Conservation (phyloP, 2,329 filamentous ascomycete species). For the Thielaviopsis euricoi region DNA sequence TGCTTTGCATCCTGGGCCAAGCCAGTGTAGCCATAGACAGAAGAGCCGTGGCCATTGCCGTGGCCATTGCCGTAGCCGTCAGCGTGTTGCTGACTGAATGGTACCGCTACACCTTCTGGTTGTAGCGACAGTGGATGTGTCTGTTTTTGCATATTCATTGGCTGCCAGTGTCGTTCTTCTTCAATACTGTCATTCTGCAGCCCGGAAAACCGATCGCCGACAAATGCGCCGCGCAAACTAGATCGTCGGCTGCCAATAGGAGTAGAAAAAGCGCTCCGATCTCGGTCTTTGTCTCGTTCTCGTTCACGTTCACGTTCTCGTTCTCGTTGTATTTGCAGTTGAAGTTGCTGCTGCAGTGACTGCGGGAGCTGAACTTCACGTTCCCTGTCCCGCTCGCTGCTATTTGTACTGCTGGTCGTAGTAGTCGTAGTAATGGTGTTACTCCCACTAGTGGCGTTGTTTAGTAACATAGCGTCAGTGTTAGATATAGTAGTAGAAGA, state of each 20-base stretch:
- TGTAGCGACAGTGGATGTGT: background rate
- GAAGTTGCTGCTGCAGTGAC: background rate
- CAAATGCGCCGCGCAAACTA: background rate
- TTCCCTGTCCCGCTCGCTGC: background rate
- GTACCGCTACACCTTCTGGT: background rate
- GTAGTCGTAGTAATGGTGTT: background rate
- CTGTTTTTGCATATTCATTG: background rate
- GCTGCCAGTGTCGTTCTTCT: background rate
- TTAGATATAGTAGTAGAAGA: background rate
- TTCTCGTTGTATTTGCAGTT: background rate
- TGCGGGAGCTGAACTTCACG: background rate
- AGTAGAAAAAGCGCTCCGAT: background rate
- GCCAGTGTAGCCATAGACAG: background rate
- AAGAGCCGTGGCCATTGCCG: background rate
- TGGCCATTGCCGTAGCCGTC: background rate
- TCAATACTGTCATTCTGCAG: conserved; percentile 4
- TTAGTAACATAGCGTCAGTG: too few relatives aligned
- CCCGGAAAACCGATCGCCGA: background rate
- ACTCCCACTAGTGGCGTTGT: too few relatives aligned
- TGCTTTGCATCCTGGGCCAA: background rate
- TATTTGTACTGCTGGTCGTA: background rate
- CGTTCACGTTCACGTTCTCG: background rate
- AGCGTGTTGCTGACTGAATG: background rate
- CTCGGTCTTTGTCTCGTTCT: background rate
- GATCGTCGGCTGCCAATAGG: background rate